phyloP scores from a whole-genome alignment of 352 stramenopile genomes.

The Pythium aquatile region DNA sequence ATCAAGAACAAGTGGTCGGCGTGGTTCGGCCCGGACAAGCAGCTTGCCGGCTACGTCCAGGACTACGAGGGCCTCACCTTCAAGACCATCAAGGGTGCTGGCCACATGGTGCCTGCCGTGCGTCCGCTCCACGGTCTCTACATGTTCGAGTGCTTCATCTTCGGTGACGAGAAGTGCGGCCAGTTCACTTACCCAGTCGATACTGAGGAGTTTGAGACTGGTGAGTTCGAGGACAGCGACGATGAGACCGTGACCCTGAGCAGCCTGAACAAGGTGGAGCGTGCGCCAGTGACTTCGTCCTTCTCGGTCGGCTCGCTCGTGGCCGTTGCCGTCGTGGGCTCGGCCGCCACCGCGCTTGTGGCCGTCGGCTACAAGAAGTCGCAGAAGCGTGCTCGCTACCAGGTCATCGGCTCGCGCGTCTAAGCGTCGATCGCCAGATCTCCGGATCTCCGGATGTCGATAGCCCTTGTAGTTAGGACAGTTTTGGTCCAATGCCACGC shows the following conservation, averaged over 20 bases:
- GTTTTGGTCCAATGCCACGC: neutral
- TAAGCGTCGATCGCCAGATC: constrained; percentile 10
- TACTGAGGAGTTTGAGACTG: constrained; percentile 57
- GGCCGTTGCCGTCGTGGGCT: constrained; percentile 27
- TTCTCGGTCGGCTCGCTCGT: constrained; percentile 23
- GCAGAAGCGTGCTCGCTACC: constrained; percentile 43
- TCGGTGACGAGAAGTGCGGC: constrained; percentile 47
- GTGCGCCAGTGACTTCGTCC: constrained; percentile 7
- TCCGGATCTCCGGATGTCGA: neutral
- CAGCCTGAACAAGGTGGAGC: constrained; percentile 7
- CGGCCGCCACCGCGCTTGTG: constrained; percentile 32
- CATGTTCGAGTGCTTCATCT: constrained; percentile 86
- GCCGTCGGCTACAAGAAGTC: constrained; percentile 42
- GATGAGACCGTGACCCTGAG: constrained; percentile 5
- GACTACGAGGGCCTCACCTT: constrained; percentile 87
- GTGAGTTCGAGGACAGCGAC: constrained; percentile 16
- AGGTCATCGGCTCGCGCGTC: constrained; percentile 41
- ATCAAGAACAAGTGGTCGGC: constrained; percentile 62
- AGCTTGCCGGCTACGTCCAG: constrained; percentile 87
- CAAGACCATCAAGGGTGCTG: constrained; percentile 90
- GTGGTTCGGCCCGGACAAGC: constrained; percentile 73
- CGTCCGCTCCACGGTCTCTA: constrained; percentile 71
- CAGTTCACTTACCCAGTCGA: constrained; percentile 67
- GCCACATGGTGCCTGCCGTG: constrained; percentile 87
- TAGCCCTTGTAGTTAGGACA: neutral